A percentile compares a stretch with the other conserved stretches of the same genome.
Evolutionary conservation across 225 moss, liverwort and hornwort species (phyloP).

Genomic region (Physcomitrium patens): DNA sequence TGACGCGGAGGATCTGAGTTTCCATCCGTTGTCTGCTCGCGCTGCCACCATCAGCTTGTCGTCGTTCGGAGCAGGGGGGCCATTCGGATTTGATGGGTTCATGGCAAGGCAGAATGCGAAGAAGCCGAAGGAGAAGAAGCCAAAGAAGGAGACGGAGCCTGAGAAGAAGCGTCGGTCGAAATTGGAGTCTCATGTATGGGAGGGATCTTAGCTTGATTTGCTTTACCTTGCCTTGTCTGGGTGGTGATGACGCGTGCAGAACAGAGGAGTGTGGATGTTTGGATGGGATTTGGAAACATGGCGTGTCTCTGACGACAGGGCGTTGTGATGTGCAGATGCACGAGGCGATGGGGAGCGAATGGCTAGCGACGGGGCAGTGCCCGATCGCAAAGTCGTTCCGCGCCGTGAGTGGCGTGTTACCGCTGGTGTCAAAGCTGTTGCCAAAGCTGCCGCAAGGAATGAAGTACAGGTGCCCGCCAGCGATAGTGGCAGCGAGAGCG

Average conservation of each 20-base stretch:
- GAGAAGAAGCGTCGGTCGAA: slow-evolving; percentile 46
- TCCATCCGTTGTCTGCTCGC: slow-evolving; percentile 51
- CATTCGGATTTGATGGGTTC: slow-evolving; percentile 60
- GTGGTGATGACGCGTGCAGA: not conserved
- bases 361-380: slow-evolving; percentile 90
- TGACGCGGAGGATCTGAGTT: slow-evolving; percentile 34
- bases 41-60: slow-evolving; percentile 62
- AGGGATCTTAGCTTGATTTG: too few relatives aligned
- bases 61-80: slow-evolving; percentile 51
- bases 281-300: not conserved
- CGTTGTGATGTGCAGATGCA: slow-evolving; percentile 42
- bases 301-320: not conserved
- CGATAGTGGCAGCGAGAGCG: slow-evolving; percentile 87
- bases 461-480: slow-evolving; percentile 94
- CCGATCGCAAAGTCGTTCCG: slow-evolving; percentile 96
- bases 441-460: slow-evolving; percentile 56
- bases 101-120: slow-evolving; percentile 49
- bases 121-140: slow-evolving; percentile 43
- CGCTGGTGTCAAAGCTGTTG: slow-evolving; percentile 75
- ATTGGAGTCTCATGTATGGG: slow-evolving; percentile 26
- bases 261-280: too few relatives aligned
- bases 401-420: slow-evolving; percentile 74
- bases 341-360: slow-evolving; percentile 90
- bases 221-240: not conserved
- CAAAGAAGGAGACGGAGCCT: slow-evolving; percentile 41